Evolutionary conservation across 106 monocot species (phyloP).

Genomic region (Phalaenopsis aphrodite): DNA sequence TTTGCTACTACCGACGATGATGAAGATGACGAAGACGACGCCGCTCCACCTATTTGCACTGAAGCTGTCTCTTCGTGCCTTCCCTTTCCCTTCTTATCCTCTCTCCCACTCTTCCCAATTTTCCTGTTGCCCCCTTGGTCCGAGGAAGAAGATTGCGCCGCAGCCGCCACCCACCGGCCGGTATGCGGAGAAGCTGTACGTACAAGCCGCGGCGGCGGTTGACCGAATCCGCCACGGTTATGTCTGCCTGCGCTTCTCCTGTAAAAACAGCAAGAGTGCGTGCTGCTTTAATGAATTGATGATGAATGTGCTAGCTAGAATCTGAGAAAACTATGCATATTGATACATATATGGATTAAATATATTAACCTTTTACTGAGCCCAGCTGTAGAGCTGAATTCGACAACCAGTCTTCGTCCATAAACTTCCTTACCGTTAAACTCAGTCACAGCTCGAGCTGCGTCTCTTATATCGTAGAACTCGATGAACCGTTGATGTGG

Average conservation of each 20-base stretch:
- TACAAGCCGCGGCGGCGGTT: constrained; percentile 32
- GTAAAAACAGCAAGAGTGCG: background rate
- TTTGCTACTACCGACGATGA: constrained; percentile 13
- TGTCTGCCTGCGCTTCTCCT: constrained; percentile 2
- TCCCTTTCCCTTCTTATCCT: constrained; percentile 3
- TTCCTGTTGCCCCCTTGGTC: background rate
- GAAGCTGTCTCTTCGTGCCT: constrained; percentile 6
- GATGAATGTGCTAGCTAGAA: too few species aligned
- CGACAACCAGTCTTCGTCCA: constrained; percentile 42
- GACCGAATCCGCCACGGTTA: background rate
- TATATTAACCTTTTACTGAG: background rate
- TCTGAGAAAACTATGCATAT: too few species aligned
- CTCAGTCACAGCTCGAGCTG: constrained; percentile 45
- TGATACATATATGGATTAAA: too few species aligned
- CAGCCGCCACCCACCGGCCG: background rate
- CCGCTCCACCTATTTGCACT: background rate
- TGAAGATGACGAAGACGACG: constrained; percentile 5
- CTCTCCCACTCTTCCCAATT: background rate
- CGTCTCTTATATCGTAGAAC: constrained; percentile 90
- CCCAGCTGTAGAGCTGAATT: constrained; percentile 37
- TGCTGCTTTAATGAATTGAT: background rate
- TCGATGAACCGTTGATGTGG: constrained; percentile 61
- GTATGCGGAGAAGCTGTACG: background rate
- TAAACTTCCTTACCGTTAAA: constrained; percentile 57
- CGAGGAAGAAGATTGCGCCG: constrained; percentile 2